Evolutionary conservation across 2,329 filamentous ascomycete genomes (phyloP), one percentile per base, ranked within the genome.

Genomic region (Cladorrhinum sp.): DNA sequence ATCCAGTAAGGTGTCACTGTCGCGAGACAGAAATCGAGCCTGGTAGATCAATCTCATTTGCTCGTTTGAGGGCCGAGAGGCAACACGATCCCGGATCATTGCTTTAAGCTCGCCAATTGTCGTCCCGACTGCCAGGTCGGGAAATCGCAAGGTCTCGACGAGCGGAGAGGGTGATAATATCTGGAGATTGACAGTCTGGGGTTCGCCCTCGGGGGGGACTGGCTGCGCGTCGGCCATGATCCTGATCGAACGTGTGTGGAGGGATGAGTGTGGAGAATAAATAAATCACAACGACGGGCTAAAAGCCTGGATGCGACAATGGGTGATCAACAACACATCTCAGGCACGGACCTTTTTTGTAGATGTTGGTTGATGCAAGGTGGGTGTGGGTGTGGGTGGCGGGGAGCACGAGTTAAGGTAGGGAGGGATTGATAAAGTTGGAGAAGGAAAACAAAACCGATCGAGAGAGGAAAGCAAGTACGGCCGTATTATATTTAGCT

Each of bases 11-110:
- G 80, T 86, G 60, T 86, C 82, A 10, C 74, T 73, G 39, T 86
- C 83, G 55, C 79, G 79, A 28, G 76, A 71, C 53, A 88, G 73
- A 52, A 85, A 76, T 36, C 84, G 80, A 1, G 86, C 86, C 48
- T 82, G 77, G 67, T 87, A 80, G 39, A 88, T 88, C 61, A 88
- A 73, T 48, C 85, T 78, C 70, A 87, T 83, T 33, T 80, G 77
- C 33, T 84, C 79, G 62, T 85, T 78, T 16, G 77, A 67, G 2
- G 84, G 84, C 56, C 77, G 80, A 50, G 80, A 71, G 23, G 77
- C 73, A 48, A 87, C 70, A 2, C 72, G 69, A 66, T 84, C 76
- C 30, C 83, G 81, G 61, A 88, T 85, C 69, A 75, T 82, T 49
- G 80, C 79, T 70, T 87, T 87, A 33, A 88, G 73, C 70, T 85